These are phyloP conservation scores for Scolecobasidium constrictum DNA, from an alignment of 2,329 filamentous ascomycete species.

Conservation along the genomic window DNA sequence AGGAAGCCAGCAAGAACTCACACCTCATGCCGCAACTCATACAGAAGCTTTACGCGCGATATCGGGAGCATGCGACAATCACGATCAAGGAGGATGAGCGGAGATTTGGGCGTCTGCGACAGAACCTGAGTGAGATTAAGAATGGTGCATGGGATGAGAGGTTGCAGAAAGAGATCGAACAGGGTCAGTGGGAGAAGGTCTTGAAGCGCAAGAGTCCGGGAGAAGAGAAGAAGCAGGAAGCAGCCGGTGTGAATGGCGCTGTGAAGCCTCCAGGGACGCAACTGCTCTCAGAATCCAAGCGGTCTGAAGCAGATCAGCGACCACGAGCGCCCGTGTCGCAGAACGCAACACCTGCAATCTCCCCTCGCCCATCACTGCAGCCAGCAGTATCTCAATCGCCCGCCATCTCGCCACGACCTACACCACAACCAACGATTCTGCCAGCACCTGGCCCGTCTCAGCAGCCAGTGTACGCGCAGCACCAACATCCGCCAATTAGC, in stretches of 20 bases:
- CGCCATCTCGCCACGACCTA: slow-evolving; percentile 3
- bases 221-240: background rate
- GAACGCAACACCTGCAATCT: background rate
- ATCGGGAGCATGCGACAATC: slow-evolving; percentile 56
- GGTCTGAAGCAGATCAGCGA: background rate
- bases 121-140: slow-evolving; percentile 60
- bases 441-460: slow-evolving; percentile 20
- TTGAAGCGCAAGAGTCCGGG: background rate
- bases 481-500: slow-evolving; percentile 13
- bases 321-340: background rate
- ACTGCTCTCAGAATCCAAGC: background rate
- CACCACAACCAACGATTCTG: background rate
- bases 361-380: background rate
- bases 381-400: slow-evolving; percentile 1
- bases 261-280: background rate
- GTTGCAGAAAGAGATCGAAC: slow-evolving; percentile 16
- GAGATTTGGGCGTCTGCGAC: slow-evolving; percentile 50
- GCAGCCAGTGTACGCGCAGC: slow-evolving; percentile 25
- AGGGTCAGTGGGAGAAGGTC: background rate
- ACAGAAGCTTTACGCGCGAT: slow-evolving; percentile 62
- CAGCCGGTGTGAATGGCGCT: background rate
- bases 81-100: slow-evolving; percentile 67
- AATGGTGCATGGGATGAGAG: slow-evolving; percentile 43
- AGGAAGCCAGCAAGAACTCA: slow-evolving; percentile 54
- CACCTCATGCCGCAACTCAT: slow-evolving; percentile 62